Evolutionary conservation across 1,284 basidiomycete species (phyloP), one percentile per base, ranked within the genome.

Genomic region (Microbotryum silenes-acaulis): DNA sequence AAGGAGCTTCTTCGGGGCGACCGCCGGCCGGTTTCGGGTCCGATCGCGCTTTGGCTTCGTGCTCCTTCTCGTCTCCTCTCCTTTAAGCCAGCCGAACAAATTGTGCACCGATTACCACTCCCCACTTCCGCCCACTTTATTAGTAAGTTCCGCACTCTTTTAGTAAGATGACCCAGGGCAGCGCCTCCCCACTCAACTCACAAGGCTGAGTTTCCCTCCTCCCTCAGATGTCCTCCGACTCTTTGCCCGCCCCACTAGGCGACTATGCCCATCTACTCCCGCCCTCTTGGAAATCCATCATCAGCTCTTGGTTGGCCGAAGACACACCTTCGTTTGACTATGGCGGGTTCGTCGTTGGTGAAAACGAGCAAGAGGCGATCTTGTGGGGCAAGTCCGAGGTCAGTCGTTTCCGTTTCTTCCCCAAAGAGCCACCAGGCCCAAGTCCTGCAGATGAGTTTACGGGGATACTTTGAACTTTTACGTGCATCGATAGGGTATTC

Each of bases 301-400:
- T 98, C 57, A 78, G 82, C 2, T 78, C 76, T 20, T 98, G 94
- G 96, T 83, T 96, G 21, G 83, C 84, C 18, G 94, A 98, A 77
- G 94, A 98, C 75, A 90, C 88, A 0, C 96, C 94, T 2, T 92
- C 89, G 1, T 97, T 97, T 72, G 94, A 99, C 77, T 97, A 91
- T 74, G 94, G 89, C 45, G 96, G 96, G 3, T 97, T 89, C 74
- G 92, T 98, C 44, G 96, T 98, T 16, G 96, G 96, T 21, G 93
- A 97, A 72, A 86, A 82, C 8, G 78, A 82, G 53, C 85, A 91
- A 58, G 86, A 89, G 74, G 96, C 96, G 4, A 87, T 87, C 72
- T 82, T 98, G 33, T 83, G 91, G 72, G 92, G 92, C 61, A 98
- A 96, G 77, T 86, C 66, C 59, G 70, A 74, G 59, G 74, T 74